Conservation (phyloP, 2,329 filamentous ascomycete species). For the Epichloe elymi region DNA sequence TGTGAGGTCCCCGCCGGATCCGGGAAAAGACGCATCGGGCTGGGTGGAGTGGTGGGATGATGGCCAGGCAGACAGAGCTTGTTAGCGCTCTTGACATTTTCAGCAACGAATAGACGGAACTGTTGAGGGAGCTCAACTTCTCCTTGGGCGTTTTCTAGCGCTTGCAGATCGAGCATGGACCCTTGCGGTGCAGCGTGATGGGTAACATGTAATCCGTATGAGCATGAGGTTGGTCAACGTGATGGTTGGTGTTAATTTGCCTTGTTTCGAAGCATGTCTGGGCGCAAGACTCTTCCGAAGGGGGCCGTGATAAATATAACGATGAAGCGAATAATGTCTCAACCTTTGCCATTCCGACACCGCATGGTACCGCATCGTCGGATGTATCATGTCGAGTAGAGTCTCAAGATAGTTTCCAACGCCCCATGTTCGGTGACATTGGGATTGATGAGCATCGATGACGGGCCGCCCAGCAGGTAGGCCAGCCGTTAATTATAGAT, state of each 20-base stretch:
- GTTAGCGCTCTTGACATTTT: not conserved
- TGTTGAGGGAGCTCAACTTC: not conserved
- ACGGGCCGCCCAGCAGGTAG: not conserved
- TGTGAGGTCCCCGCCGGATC: slow-evolving; percentile 9
- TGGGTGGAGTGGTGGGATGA: slow-evolving; percentile 2
- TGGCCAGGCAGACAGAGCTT: not conserved
- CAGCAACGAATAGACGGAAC: not conserved
- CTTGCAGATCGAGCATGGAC: not conserved
- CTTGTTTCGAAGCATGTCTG: not conserved
- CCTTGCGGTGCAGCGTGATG: not conserved
- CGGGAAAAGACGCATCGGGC: slow-evolving; percentile 17
- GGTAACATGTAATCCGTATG: not conserved
- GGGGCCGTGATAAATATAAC: not conserved
- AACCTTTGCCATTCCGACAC: not conserved
- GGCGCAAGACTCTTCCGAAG: not conserved
- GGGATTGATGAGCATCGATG: not conserved
- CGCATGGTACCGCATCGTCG: not conserved
- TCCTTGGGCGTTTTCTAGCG: not conserved
- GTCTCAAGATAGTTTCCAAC: not conserved
- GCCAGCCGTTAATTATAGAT: not conserved
- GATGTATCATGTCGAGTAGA: not conserved
- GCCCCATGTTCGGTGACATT: not conserved
- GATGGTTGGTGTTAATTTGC: not conserved
- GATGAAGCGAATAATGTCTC: not conserved
- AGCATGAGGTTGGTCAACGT: not conserved